Base-by-base conservation (phyloP, 768 basidiomycete genomes). In the Amanita thiersii region DNA sequence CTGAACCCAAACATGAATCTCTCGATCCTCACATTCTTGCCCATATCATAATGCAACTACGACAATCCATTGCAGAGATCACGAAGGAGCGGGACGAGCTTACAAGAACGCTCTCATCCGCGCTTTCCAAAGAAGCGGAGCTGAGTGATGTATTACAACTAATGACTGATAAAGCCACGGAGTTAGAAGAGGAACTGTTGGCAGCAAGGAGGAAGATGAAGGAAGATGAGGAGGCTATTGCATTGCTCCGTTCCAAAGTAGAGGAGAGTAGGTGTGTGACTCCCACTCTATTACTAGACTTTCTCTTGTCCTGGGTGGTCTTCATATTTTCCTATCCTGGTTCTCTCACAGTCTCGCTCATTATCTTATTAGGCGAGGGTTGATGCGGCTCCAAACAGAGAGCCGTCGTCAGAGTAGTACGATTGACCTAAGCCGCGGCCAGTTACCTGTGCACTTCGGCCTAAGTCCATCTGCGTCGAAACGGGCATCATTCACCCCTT, bases 371-470 rank as follows among this genome's bases (percentile, higher is more conserved):
- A 87, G 87, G 51, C 82, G 87, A 33, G 88, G 86, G 18, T 68
- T 91, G 39, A 91, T 91, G 88, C 75, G 85, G 12, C 69, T 91
- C 6, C 88, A 91, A 56, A 77, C 79, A 6, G 86, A 91, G 58
- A 83, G 66, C 51, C 68, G 80, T 41, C 69, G 85, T 20, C 71
- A 75, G 48, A 81, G 79, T 55, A 64, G 68, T 40, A 43, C 29
- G 20, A 32, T 45, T 53, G 39, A 47, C 66, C 57, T 45, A 15
- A n/a, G 10, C 25, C 42, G 64, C 62, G 10, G 62, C 73, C 10
- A 57, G 79, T 25, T 85, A 86, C 52, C 47, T 81, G 20, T 68
- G 38, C 44, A 59, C 29, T 50, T 57, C 36, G 58, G 65, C 37
- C 47, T 55, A 57, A 72, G 61, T 5, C 74, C 78, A 2, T 61